Base-by-base conservation (phyloP, 805 yeast species). In the Clavispora santaluciae region DNA sequence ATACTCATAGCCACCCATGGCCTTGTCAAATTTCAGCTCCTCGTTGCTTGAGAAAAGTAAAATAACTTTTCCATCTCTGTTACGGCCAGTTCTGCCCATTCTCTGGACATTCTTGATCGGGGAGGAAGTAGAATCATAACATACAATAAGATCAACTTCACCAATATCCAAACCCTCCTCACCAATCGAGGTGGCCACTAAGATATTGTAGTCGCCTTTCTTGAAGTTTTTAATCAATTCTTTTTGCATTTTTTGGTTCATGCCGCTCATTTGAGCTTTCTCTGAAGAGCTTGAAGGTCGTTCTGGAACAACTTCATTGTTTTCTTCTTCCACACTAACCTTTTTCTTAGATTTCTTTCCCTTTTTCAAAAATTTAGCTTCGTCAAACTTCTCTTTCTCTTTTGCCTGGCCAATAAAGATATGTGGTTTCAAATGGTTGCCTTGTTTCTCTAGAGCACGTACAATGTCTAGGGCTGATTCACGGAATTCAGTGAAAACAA, bases 91-190 rank as follows among this genome's bases (percentile, higher is more conserved):
- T 65, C 99, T 79, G 21, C 99, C 99, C 95, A 93, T 88, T 52
- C 99, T 69, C 59, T 93, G 99, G 30, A 93, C 76, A 51, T 86
- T 89, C 44, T 95, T 86, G 42, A 93, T 91, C 0, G 98, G 97
- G 34, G 96, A 87, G 22, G 89, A 74, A 0, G 97, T 89, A 0
- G 96, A 86, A 55, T 93, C 99, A 62, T 80, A 93, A 57, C 96
- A 90, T 6, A 93, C 73, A 50, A 93, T 91, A 53, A 93, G 59
- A 61, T 93, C 99, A 39, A 93, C 99, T 59, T 95, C 97, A 23
- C 99, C 99, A 50, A 93, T 95, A 68, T 93, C 99, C 49, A 93
- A 72, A 34, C 99, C 99, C 69, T 93, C 99, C 60, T 93, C 99
- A 35, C 98, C 99, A 56, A 93, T 91, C 0, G 96, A 89, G 0